A percentile compares a stretch with the other conserved stretches of the same genome.
Conservation (phyloP, 2,329 filamentous ascomycete genomes). For the Sordariomycetes sp. region DNA sequence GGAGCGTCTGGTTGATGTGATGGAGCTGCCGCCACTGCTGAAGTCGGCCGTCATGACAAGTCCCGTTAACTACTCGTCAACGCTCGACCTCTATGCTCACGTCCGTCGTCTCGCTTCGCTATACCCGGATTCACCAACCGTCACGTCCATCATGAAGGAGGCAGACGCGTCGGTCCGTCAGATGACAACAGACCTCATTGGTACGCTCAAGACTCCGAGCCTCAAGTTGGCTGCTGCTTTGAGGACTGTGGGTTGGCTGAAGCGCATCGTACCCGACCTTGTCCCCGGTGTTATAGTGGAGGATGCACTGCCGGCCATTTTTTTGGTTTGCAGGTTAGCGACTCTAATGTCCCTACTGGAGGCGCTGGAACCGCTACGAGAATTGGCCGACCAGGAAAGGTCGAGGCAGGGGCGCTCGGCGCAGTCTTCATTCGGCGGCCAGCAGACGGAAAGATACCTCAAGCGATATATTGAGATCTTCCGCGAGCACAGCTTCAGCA, state of each 20-base stretch:
- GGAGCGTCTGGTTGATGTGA: slow-evolving; percentile 79
- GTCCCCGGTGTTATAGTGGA: slow-evolving; percentile 31
- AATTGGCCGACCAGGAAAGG: slow-evolving; percentile 82
- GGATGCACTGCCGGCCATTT: slow-evolving; percentile 70
- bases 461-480: slow-evolving; percentile 97
- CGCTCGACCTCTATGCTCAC: slow-evolving; percentile 87
- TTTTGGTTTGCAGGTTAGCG: slow-evolving; percentile 75
- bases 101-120: slow-evolving; percentile 77
- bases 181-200: slow-evolving; percentile 78
- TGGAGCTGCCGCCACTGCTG: slow-evolving; percentile 80
- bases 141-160: slow-evolving; percentile 64
- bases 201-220: slow-evolving; percentile 63
- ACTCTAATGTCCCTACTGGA: slow-evolving; percentile 73
- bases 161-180: slow-evolving; percentile 82
- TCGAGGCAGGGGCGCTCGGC: slow-evolving; percentile 26
- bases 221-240: slow-evolving; percentile 86
- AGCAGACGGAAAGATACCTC: slow-evolving; percentile 88
- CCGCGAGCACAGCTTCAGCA: slow-evolving; percentile 92
- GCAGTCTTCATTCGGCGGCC: slow-evolving; percentile 56
- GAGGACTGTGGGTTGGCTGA: slow-evolving; percentile 83
- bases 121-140: slow-evolving; percentile 69
- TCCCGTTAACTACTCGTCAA: slow-evolving; percentile 73
- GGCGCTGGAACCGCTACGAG: slow-evolving; percentile 75
- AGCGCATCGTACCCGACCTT: slow-evolving; percentile 76
- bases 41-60: slow-evolving; percentile 63